Evolutionary conservation across 129 eudicot genomes (phyloP), one percentile per base, ranked within the genome.

Genomic region (Pittosporum tobira): DNA sequence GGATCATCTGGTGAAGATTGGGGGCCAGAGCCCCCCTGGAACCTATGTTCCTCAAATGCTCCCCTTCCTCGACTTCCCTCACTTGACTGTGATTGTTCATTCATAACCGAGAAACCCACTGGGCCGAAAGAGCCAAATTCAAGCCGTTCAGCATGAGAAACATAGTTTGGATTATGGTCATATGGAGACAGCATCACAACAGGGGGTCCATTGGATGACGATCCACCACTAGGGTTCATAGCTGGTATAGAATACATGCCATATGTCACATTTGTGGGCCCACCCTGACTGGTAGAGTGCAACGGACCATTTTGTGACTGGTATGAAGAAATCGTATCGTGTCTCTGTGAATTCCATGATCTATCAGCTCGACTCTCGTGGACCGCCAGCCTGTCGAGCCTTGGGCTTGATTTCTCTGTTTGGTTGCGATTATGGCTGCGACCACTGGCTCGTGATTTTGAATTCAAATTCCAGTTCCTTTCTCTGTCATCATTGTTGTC

Each of bases 1-100:
- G 98, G 87, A 22, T 66, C 94, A 66, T 90, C 98, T 3, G 95
- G 87, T 38, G 95, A 81, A 49, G 84, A 76, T 54, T 70, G 75
- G 43, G 61, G 88, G 15, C 25, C 67, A 53, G 87, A 62, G 57
- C 59, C 59, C 47, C 84, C 74, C 52, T 71, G 76, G 26, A 69
- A 48, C 70, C 84, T 77, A 62, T 74, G 88, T 27, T 85, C 97
- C 70, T 81, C 85, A 42, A 61, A 71, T 26, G 77, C 57, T 62
- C 78, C 81, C 58, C 80, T 67, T 3, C 59, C 34, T 46, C 66
- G 81, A 73, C 66, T 71, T 65, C 73, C 87, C 31, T 82, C 88
- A 60, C 65, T 61, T 19, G 51, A 64, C 19, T 77, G 80, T 13
- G 76, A 51, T 73, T 72, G 81, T 57, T 78, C 94, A 30, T 63